Conservation (phyloP, 371 early-diverging fungal genomes). For the Haplosporangium sp. region DNA sequence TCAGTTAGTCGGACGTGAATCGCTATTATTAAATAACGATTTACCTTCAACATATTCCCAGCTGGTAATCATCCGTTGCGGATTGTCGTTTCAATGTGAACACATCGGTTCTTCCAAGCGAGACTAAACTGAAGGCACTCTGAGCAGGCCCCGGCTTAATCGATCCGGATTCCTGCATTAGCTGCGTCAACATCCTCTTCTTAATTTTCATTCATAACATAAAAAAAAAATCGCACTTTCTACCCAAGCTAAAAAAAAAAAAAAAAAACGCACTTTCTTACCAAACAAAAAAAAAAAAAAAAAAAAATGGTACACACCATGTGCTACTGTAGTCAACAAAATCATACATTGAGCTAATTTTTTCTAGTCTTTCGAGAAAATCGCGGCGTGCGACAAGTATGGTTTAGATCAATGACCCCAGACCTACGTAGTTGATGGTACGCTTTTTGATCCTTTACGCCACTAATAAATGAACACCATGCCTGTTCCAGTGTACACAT, state of each 20-base stretch:
- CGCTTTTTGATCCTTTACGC: no score
- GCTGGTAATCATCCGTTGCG: constrained; percentile 57
- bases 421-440: no score
- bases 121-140: constrained; percentile 55
- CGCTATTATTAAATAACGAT: constrained; percentile 50
- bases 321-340: no score
- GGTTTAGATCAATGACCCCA: no score
- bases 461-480: no score
- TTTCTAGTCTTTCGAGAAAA: no score
- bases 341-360: no score
- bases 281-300: no score
- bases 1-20: constrained; percentile 58
- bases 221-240: no score
- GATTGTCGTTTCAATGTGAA: constrained; percentile 24
- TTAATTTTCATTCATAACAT: background rate
- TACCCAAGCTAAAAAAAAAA: background rate
- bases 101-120: constrained; percentile 55
- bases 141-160: constrained; percentile 41
- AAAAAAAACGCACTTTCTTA: background rate
- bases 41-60: constrained; percentile 55
- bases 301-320: no score
- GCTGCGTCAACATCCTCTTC: constrained; percentile 45
- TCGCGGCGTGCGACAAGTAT: no score
- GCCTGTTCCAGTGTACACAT: no score
- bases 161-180: constrained; percentile 45